These are phyloP conservation scores for Phytophthora europaea DNA, from an alignment of 352 stramenopile species.

Conservation along the genomic window DNA sequence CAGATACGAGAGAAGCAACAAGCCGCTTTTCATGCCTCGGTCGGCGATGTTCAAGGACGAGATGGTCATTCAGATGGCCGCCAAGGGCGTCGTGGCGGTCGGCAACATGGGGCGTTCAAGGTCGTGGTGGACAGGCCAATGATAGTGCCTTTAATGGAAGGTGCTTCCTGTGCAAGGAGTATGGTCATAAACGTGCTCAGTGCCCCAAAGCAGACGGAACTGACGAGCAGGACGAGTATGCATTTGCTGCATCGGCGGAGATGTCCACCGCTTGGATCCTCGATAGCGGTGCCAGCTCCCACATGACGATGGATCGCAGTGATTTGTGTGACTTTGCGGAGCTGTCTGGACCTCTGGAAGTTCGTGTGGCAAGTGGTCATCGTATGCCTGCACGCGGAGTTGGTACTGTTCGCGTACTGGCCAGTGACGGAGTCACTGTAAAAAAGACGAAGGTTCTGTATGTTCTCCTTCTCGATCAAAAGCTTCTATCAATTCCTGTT, in stretches of 20 bases:
- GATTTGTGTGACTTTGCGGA: constrained; percentile 20
- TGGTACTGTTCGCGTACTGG: constrained; percentile 16
- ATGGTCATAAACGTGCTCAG: constrained; percentile 9
- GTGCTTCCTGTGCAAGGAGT: constrained; percentile 19
- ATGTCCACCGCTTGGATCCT: constrained; percentile 8
- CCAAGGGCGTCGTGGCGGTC: neutral
- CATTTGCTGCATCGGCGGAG: constrained; percentile 6
- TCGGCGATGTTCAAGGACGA: neutral
- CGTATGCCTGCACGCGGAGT: constrained; percentile 17
- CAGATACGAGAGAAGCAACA: neutral
- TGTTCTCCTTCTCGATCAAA: constrained; percentile 13
- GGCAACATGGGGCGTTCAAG: constrained; percentile 2
- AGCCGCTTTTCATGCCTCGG: neutral
- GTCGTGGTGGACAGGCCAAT: neutral
- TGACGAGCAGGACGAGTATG: neutral
- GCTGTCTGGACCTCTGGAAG: neutral
- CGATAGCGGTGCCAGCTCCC: constrained; percentile 32
- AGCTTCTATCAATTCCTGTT: constrained; percentile 27
- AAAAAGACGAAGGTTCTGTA: constrained; percentile 20
- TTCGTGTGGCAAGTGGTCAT: constrained; percentile 22
- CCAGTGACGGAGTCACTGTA: constrained; percentile 4
- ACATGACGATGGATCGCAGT: constrained; percentile 26
- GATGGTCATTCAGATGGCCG: neutral
- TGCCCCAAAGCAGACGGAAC: neutral
- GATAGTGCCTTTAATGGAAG: constrained; percentile 5